Evolutionary conservation across 75 land plant species (phyloP).

Genomic region (Azolla pinnata): DNA sequence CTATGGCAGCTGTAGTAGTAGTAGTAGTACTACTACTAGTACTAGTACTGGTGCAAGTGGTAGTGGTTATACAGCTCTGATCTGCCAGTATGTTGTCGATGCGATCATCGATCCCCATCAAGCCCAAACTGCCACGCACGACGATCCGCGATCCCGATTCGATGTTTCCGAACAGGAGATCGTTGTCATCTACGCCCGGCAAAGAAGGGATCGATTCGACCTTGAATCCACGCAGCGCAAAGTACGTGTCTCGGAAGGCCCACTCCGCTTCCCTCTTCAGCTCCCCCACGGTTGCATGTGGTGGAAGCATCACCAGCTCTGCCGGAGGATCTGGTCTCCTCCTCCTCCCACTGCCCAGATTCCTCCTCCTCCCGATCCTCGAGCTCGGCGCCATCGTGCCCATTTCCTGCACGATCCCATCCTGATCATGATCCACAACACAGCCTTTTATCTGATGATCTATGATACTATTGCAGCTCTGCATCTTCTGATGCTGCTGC

Average conservation of each 20-base stretch:
- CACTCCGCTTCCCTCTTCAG: conserved; percentile 59
- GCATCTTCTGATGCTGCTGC: neutral
- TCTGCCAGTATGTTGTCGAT: too few species aligned
- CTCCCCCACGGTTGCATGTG: conserved; percentile 52
- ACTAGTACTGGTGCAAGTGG: too few species aligned
- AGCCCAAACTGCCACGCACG: conserved; percentile 47
- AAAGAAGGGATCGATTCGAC: conserved; percentile 37
- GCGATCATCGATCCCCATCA: too few species aligned
- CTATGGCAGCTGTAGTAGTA: too few species aligned
- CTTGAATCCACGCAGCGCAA: conserved; percentile 32
- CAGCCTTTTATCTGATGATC: too few species aligned
- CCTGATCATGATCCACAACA: neutral
- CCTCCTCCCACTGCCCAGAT: neutral
- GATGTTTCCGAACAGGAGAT: conserved; percentile 34
- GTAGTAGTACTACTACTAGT: too few species aligned
- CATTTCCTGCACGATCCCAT: too few species aligned
- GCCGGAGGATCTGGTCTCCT: conserved; percentile 33
- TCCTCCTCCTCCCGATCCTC: neutral
- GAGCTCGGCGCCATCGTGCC: neutral
- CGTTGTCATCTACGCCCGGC: conserved; percentile 38
- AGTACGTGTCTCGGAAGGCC: conserved; percentile 51
- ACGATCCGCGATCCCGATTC: conserved; percentile 37
- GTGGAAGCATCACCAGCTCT: conserved; percentile 48
- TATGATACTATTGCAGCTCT: neutral
- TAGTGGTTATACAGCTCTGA: too few species aligned